Evolutionary conservation across 78 protist species (phyloP), one percentile per base, ranked within the genome.

Genomic region (Creolimax fragrantissima): DNA sequence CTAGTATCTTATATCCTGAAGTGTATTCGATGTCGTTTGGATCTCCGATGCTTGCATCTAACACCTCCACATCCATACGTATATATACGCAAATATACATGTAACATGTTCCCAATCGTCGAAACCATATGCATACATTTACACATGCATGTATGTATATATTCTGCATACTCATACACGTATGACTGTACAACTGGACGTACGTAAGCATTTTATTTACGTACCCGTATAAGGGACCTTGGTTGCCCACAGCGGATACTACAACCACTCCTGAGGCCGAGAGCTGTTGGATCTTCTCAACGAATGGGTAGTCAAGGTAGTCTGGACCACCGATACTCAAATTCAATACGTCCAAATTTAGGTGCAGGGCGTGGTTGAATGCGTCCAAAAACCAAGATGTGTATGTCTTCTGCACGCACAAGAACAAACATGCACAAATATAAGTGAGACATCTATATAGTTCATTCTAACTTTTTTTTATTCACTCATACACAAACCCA

Each of bases 371-470:
- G 92, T 97, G 95, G 91, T 97, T 97, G 93, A 98, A 97, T 24
- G 99, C 99, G 88, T 97, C 98, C 47, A 98, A 92, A 43, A 98
- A 97, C 99, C 99, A 97, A 24, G 97, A 93, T 3, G 99, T 98
- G 94, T 93, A 97, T 2, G 98, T 96, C 3, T 93, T 74, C 90
- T 90, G 92, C 58, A 2, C 3, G 44, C 3, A 11, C 11, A 67
- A 2, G 5, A 17, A 44, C 39, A 37, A 42, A 3, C 4, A 81
- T 37, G 85, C 5, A 41, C 5, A 17, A 58, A 17, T 58, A 17
- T 58, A 58, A 32, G 74, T 11, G 74, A 17, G 74, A n/a, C n/a
- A n/a, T n/a, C n/a, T 58, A 37, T 3, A 81, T 81, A 5, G 35
- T 81, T 81, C 3, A 81, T 3, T 81, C 36, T 5, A 5, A 37